phyloP scores from a whole-genome alignment of 2,329 filamentous ascomycete species.

The Nigrospora osmanthi region DNA sequence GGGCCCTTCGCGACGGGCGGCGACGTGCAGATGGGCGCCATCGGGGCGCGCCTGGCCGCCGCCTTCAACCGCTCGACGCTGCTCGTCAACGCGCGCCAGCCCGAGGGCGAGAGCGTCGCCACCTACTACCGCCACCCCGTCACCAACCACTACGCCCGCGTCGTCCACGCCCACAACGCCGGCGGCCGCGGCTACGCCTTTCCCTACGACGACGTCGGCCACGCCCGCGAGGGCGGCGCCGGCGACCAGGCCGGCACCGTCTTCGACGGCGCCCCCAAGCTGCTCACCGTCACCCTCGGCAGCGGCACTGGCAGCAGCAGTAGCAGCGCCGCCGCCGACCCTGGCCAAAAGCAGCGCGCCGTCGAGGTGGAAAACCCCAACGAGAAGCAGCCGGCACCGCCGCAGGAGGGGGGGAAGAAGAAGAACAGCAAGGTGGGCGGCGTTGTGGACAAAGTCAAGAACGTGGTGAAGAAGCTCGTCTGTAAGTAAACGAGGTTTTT shows the following conservation, averaged over 20 bases:
- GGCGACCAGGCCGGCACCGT: conserved; percentile 56
- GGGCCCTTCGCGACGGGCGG: conserved; percentile 37
- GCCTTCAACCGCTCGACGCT: conserved; percentile 40
- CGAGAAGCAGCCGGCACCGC: conserved; percentile 5
- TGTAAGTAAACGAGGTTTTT: neutral
- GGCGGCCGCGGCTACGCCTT: conserved; percentile 59
- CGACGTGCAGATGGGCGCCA: conserved; percentile 30
- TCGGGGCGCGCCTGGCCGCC: conserved; percentile 40
- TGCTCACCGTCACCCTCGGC: conserved; percentile 50
- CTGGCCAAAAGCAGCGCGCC: neutral
- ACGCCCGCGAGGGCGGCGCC: conserved; percentile 49
- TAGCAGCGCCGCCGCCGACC: neutral
- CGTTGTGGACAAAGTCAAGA: neutral
- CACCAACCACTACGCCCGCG: conserved; percentile 48
- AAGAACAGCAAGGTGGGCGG: conserved; percentile 3
- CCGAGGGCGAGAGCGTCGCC: conserved; percentile 37
- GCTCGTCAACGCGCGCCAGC: conserved; percentile 33
- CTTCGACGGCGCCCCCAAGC: conserved; percentile 44
- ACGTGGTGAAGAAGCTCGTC: neutral
- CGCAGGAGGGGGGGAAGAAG: conserved; percentile 10
- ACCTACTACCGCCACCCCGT: conserved; percentile 35
- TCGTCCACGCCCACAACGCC: conserved; percentile 52
- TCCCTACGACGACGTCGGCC: conserved; percentile 61
- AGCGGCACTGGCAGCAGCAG: conserved; percentile 12
- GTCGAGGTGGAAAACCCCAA: neutral